Base-by-base conservation (phyloP, 306 rosid genomes). In the Spatholobus suberectus region DNA sequence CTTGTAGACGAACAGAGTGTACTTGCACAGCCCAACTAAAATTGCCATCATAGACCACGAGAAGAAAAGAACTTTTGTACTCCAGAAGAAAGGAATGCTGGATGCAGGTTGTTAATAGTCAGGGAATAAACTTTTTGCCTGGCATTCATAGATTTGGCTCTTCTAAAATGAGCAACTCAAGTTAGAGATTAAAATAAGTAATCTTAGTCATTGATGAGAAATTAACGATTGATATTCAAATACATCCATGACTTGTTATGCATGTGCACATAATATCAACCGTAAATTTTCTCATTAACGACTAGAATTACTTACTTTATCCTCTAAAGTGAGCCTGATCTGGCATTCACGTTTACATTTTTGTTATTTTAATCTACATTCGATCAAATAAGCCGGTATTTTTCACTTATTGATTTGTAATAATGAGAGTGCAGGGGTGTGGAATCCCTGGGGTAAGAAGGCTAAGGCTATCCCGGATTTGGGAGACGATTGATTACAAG, bases 391-490 rank as follows among this genome's bases (percentile, higher is more conserved):
- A 18, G 37, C 0, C 4, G 40, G 32, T 34, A n/a, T 37, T 76
- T 46, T 29, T 75, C 20, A 74, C 20, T 20, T 70, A 4, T 29
- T 47, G 37, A 20, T 47, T 34, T 62, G 70, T 68, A 18, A 21
- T 76, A 14, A 52, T 26, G 84, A n/a, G 57, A 37, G 15, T 78
- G 70, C 86, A 93, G 94, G 75, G 82, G 95, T 91, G 26, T 93
- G 97, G 97, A 93, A 93, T 85, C 97, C 97, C 1, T 91, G 97
- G 97, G 83, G 82, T 75, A 93, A 75, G 73, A 93, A 88, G 87
- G 89, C 89, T 11, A 93, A 86, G 86, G 86, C 88, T 52, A 78
- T 91, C 23, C 74, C 87, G 41, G 97, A 93, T 76, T 81, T 93
- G 82, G 92, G 92, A 37, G 94, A 79, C 63, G 94, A 85, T n/a